Base-by-base conservation (phyloP, 106 monocot genomes). In the Phalaenopsis equestris region DNA sequence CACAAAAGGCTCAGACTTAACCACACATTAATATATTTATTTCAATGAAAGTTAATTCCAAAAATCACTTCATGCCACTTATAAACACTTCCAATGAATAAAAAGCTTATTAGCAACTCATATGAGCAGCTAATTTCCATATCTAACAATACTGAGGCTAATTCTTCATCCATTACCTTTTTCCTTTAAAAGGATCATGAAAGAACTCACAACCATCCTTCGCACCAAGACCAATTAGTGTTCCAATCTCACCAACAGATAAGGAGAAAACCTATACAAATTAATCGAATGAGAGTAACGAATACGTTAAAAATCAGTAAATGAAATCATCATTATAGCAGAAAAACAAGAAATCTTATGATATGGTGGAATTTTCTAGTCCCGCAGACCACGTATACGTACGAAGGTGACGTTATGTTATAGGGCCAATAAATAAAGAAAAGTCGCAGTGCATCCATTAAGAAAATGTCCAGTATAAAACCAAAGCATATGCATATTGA, bases 131-230 rank as follows among this genome's bases (percentile, higher is more conserved):
- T 41, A 16, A 56, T 14, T 74, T 19, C 36, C 14, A 14, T 2
- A 16, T 78, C 3, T 19, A 78, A 58, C 9, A 39, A 36, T 39
- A 39, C 5, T 61, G 37, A 18, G 5, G n/a, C 17, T 49, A 67
- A 24, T 41, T 1, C 2, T 61, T 6, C 39, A 55, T 18, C 8
- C 30, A 15, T 55, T 79, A 95, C 94, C 94, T 90, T 83, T 86
- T 94, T 79, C 94, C 97, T 83, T 92, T 92, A 75, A 90, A 94
- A 64, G 97, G 97, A 80, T 98, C 97, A 75, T 98, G 97, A 55
- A 89, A 98, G 72, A 98, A 94, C 76, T 94, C 97, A 77, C 90
- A 98, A 2, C 92, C 92, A 78, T 94, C 97, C 76, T 92, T 92
- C 58, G 89, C 75, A 37, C 90, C 92, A 73, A 98, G 92, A 76